A percentile compares a stretch with the other conserved stretches of the same genome.
Evolutionary conservation across 2,329 filamentous ascomycete genomes (phyloP).

Genomic region (Aspergillus floridensis): DNA sequence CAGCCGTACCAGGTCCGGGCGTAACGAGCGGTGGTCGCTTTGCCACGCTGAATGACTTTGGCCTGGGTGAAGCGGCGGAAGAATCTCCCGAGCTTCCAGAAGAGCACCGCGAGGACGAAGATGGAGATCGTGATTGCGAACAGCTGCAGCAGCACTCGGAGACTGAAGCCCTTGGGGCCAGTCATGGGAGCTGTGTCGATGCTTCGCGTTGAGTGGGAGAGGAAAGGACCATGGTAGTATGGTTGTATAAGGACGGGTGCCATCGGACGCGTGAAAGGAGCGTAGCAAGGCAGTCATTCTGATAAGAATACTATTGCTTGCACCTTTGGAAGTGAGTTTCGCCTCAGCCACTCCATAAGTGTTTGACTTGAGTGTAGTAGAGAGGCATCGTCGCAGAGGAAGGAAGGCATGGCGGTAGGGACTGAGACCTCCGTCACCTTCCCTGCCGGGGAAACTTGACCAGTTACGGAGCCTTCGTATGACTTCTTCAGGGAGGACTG

Average conservation of each 20-base stretch:
- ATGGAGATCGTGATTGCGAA: constrained; percentile 38
- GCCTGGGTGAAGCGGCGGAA: constrained; percentile 36
- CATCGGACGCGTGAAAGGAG: constrained; percentile 22
- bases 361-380: not conserved
- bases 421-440: not conserved
- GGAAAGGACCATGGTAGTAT: constrained; percentile 23
- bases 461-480: too few species aligned
- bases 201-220: constrained; percentile 26
- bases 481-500: too few species aligned
- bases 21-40: constrained; percentile 32
- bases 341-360: too few species aligned
- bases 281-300: constrained; percentile 14
- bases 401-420: not conserved
- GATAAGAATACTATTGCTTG: constrained; percentile 21
- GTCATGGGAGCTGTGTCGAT: constrained; percentile 21
- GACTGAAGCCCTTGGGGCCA: constrained; percentile 28
- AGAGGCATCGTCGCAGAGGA: not conserved
- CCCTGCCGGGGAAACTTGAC: too few species aligned
- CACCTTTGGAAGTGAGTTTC: not conserved
- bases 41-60: constrained; percentile 34
- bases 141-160: constrained; percentile 32
- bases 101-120: constrained; percentile 37
- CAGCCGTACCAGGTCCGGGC: constrained; percentile 45
- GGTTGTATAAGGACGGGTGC: constrained; percentile 30
- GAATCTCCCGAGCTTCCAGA: constrained; percentile 40